These are phyloP conservation scores for Dalechampia spathulata DNA, from an alignment of 441 rosid species.

Conservation along the genomic window DNA sequence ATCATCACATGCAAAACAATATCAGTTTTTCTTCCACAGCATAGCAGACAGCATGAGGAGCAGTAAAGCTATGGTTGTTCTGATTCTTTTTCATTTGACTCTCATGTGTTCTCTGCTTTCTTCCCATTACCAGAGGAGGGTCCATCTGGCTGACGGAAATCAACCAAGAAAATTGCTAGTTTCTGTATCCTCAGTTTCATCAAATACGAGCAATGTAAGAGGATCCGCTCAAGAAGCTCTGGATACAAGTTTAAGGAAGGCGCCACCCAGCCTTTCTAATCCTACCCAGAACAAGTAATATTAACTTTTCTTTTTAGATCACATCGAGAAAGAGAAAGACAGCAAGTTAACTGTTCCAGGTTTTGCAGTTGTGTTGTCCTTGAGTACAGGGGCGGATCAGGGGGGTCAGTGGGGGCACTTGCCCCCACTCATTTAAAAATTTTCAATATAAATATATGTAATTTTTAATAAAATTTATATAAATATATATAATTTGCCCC, in stretches of 20 bases:
- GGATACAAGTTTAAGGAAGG: slow-evolving; percentile 39
- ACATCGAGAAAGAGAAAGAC: no score
- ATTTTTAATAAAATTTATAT: no score
- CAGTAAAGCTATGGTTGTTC: slow-evolving; percentile 19
- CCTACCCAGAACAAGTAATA: slow-evolving; percentile 48
- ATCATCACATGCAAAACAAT: slow-evolving; percentile 8
- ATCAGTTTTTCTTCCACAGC: slow-evolving; percentile 12
- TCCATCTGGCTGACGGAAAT: slow-evolving; percentile 17
- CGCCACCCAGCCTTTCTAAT: slow-evolving; percentile 45
- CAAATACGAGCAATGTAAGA: slow-evolving; percentile 22
- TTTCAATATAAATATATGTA: no score
- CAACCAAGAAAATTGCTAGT: slow-evolving; percentile 37
- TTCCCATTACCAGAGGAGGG: slow-evolving; percentile 18
- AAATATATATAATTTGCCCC: no score
- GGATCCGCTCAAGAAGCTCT: slow-evolving; percentile 28
- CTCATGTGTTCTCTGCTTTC: slow-evolving; percentile 21
- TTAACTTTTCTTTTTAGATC: no score
- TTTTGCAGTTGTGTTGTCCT: no score
- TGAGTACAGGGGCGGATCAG: no score
- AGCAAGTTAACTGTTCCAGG: no score
- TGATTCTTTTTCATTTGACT: slow-evolving; percentile 30
- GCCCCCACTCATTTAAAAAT: no score
- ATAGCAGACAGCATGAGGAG: slow-evolving; percentile 22
- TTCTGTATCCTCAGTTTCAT: slow-evolving; percentile 21
- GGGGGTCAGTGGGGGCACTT: no score